Percentiles rank a stretch among this genome's conserved stretches.
Conservation (phyloP, 2,329 filamentous ascomycete genomes). For the Phialocephala subalpina region DNA sequence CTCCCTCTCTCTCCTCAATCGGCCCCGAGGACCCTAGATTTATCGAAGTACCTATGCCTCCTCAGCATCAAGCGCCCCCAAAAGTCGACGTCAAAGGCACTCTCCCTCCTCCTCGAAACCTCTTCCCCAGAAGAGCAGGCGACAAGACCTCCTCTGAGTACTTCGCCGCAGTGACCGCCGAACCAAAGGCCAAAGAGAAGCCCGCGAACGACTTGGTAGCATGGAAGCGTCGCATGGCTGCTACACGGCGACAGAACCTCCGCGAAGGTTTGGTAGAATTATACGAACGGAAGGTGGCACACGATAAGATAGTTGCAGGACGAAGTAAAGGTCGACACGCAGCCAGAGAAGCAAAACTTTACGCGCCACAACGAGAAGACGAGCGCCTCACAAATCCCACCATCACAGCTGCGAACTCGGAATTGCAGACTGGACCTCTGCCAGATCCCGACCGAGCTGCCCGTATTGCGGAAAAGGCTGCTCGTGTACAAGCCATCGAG, state of each 20-base stretch:
- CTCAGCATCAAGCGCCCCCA: constrained; percentile 62
- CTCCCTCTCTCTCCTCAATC: constrained; percentile 55
- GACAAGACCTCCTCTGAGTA: constrained; percentile 70
- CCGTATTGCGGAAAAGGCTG: constrained; percentile 56
- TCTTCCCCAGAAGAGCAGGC: constrained; percentile 70
- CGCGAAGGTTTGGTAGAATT: constrained; percentile 75
- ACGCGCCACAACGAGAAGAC: constrained; percentile 75
- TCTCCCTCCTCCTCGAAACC: constrained; percentile 81
- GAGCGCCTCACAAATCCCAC: constrained; percentile 78
- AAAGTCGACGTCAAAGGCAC: constrained; percentile 71
- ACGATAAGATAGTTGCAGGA: constrained; percentile 46
- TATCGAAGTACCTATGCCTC: constrained; percentile 80
- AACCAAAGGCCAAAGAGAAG: constrained; percentile 49
- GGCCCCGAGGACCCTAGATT: constrained; percentile 89
- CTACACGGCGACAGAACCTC: constrained; percentile 74
- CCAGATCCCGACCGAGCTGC: constrained; percentile 70
- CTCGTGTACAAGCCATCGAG: constrained; percentile 51
- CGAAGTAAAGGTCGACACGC: constrained; percentile 57
- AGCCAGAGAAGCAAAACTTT: constrained; percentile 56
- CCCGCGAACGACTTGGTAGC: constrained; percentile 45
- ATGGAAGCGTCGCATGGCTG: constrained; percentile 80
- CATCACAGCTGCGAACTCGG: constrained; percentile 60
- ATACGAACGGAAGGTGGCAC: constrained; percentile 66
- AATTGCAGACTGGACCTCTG: constrained; percentile 58
- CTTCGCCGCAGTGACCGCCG: constrained; percentile 64